Conservation (phyloP, 2,329 filamentous ascomycete species). For the Fusarium abutilonis region DNA sequence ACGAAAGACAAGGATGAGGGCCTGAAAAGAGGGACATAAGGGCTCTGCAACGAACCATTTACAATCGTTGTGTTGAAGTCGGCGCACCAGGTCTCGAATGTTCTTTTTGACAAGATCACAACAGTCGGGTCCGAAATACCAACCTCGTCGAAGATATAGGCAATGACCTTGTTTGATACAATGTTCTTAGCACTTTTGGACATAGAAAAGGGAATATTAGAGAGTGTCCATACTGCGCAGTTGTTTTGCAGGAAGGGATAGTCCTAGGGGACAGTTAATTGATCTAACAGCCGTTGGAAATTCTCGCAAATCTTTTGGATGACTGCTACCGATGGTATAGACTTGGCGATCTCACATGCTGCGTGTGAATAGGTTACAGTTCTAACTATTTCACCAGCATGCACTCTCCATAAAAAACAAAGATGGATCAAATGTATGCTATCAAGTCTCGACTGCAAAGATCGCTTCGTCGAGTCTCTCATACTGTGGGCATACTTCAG, state of each 20-base stretch:
- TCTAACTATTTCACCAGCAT: neutral
- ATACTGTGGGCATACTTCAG: constrained; percentile 1
- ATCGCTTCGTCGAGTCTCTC: constrained; percentile 8
- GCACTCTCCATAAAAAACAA: constrained; percentile 14
- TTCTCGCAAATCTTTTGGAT: constrained; percentile 1
- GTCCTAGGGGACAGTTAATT: neutral
- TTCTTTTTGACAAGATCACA: neutral
- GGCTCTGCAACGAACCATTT: neutral
- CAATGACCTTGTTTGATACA: neutral
- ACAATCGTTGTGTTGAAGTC: constrained; percentile 6
- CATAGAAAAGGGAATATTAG: neutral
- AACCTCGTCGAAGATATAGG: neutral
- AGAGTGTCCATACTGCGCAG: neutral
- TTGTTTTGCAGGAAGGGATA: neutral
- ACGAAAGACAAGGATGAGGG: neutral
- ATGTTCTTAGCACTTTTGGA: neutral
- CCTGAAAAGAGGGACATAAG: neutral
- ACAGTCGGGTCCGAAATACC: neutral
- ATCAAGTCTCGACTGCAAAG: constrained; percentile 12
- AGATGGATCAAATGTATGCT: constrained; percentile 12
- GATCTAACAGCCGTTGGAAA: neutral
- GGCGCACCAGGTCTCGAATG: neutral
- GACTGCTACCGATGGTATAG: neutral
- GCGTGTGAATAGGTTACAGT: neutral
- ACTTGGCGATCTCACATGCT: neutral